These are phyloP conservation scores for Aspergillus sp. DNA, from an alignment of 2,329 filamentous ascomycete species.

Conservation along the genomic window DNA sequence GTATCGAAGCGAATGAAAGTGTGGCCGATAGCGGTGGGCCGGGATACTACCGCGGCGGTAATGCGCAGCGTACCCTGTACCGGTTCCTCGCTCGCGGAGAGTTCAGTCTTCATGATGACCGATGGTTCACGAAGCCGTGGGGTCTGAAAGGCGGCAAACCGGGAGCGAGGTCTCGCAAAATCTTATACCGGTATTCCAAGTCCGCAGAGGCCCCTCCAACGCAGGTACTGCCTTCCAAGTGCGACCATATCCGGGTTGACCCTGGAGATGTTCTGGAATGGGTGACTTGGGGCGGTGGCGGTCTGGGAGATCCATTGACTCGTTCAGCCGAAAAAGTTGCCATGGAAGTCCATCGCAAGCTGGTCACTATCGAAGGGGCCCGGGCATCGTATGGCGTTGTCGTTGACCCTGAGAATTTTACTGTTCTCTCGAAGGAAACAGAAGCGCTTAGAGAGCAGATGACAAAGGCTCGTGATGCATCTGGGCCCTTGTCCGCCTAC, in stretches of 20 bases:
- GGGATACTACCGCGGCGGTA: slow-evolving; percentile 49
- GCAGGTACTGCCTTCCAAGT: slow-evolving; percentile 46
- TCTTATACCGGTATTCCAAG: slow-evolving; percentile 42
- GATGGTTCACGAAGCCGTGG: slow-evolving; percentile 52
- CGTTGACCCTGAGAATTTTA: slow-evolving; percentile 35
- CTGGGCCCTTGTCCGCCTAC: slow-evolving; percentile 30
- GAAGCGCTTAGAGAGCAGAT: slow-evolving; percentile 34
- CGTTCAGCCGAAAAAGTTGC: slow-evolving; percentile 46
- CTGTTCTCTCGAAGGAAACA: slow-evolving; percentile 39
- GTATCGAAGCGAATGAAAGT: slow-evolving; percentile 50
- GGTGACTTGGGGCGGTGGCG: slow-evolving; percentile 52
- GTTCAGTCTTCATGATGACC: slow-evolving; percentile 49
- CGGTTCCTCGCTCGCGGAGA: slow-evolving; percentile 47
- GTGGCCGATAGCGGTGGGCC: slow-evolving; percentile 50
- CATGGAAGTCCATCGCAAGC: slow-evolving; percentile 45
- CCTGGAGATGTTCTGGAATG: slow-evolving; percentile 51
- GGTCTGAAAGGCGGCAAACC: slow-evolving; percentile 49
- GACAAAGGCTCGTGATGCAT: slow-evolving; percentile 20
- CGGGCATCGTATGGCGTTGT: slow-evolving; percentile 47
- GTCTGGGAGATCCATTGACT: slow-evolving; percentile 48
- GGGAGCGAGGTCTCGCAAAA: slow-evolving; percentile 44
- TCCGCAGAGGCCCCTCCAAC: slow-evolving; percentile 30
- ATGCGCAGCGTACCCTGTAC: slow-evolving; percentile 50
- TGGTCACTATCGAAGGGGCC: slow-evolving; percentile 46
- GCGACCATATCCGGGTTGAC: slow-evolving; percentile 47